phyloP scores from a whole-genome alignment of 2,329 filamentous ascomycete genomes.

The Tolypocladium capitatum region DNA sequence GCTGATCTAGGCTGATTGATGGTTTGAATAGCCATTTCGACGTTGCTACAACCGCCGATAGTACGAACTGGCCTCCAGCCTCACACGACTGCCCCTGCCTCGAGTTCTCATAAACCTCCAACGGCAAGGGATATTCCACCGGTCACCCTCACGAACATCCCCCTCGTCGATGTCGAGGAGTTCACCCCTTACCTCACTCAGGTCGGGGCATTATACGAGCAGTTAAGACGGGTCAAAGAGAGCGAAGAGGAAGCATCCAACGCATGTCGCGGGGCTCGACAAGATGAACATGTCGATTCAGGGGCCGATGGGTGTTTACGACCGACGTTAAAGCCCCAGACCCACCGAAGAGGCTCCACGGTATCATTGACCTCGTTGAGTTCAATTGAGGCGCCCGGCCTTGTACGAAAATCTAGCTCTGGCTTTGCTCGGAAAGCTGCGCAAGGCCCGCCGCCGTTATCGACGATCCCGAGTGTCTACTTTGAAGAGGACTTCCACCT shows the following conservation, averaged over 20 bases:
- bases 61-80: conserved; percentile 76
- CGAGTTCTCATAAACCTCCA: conserved; percentile 68
- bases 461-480: conserved; percentile 85
- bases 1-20: conserved; percentile 2
- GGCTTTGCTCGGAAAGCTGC: conserved; percentile 42
- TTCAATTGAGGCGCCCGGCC: conserved; percentile 32
- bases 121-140: conserved; percentile 85
- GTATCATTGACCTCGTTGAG: conserved; percentile 36
- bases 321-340: conserved; percentile 20
- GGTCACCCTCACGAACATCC: conserved; percentile 79
- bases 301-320: conserved; percentile 32
- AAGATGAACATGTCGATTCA: conserved; percentile 27
- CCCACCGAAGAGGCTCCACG: conserved; percentile 19
- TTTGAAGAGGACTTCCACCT: conserved; percentile 92
- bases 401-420: conserved; percentile 31
- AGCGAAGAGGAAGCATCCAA: conserved; percentile 51
- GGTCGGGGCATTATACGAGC: conserved; percentile 78
- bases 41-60: conserved; percentile 81
- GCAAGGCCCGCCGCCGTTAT: conserved; percentile 71
- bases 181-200: conserved; percentile 79
- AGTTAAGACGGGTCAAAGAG: conserved; percentile 72
- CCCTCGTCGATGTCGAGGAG: conserved; percentile 62
- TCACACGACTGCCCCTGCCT: conserved; percentile 55
- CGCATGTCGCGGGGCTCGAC: conserved; percentile 23
- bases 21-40: conserved; percentile 60